Evolutionary conservation across 495 filamentous ascomycete species (phyloP).

Genomic region (Sabuloglossum arenarium): DNA sequence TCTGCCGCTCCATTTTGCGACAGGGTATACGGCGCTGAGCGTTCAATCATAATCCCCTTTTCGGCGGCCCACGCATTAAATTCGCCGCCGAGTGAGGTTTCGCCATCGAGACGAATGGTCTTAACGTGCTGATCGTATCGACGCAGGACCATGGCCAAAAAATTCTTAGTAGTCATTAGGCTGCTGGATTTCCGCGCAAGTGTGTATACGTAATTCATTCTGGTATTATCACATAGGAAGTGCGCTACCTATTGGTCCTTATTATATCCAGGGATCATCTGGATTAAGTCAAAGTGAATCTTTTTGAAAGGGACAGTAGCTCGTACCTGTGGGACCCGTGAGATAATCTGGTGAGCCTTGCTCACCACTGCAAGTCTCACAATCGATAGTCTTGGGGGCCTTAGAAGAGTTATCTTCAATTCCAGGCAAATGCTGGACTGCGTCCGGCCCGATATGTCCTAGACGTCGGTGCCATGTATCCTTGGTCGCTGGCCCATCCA

Average conservation of each 20-base stretch:
- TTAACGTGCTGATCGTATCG: neutral
- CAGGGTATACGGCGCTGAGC: neutral
- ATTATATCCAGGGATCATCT: conserved; percentile 5
- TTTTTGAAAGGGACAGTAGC: conserved; percentile 1
- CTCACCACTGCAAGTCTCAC: neutral
- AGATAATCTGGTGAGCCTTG: conserved; percentile 4
- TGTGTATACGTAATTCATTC: conserved; percentile 1
- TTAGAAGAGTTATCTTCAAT: no score
- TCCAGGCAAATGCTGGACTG: neutral
- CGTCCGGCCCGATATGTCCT: neutral
- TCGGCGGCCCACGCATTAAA: neutral
- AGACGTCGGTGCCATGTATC: neutral
- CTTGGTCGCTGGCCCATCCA: neutral
- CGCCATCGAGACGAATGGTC: neutral
- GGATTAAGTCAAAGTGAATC: conserved; percentile 7
- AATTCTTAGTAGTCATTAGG: neutral
- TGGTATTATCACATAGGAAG: conserved; percentile 1
- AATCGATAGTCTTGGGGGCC: neutral
- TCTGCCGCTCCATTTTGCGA: neutral
- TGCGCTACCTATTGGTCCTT: conserved; percentile 5
- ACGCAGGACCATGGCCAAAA: neutral
- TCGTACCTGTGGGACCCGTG: neutral
- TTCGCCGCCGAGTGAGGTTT: neutral
- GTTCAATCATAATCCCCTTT: neutral
- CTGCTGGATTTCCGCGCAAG: neutral